Base-by-base conservation (phyloP, 2,329 filamentous ascomycete genomes). In the Aspergillus quadrilineatus region DNA sequence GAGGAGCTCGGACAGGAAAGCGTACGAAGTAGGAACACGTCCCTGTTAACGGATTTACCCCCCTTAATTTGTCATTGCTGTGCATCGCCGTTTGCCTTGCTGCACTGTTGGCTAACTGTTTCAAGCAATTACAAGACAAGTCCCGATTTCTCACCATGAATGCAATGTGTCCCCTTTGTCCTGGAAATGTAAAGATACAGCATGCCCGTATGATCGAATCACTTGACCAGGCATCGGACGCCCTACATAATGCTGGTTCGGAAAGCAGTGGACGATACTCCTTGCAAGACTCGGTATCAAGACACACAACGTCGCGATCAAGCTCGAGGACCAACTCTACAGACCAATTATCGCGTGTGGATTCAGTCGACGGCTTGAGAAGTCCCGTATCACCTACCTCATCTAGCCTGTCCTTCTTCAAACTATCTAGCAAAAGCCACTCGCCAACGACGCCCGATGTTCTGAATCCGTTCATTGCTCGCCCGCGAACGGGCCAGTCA, bases 151-250 rank as follows among this genome's bases (percentile, higher is more conserved):
- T 67, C 7, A 56, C 47, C 2, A 46, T 66, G 41, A 63, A 71
- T 52, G 61, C 70, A 6, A 50, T 55, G 15, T 74, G 71, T 52
- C 71, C 71, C 10, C 63, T 71, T 15, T 73, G 71, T 51, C 60
- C 64, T 6, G 60, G 62, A 44, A 65, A 62, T 14, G 65, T 65
- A 4, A 68, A 62, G 44, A 70, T 73, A 53, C 71, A 71, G 26
- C 64, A 61, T 49, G 70, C 69, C 42, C 70, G 71, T 7, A 63
- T 73, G 42, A 65, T 73, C n/a, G 69, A 74, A 53, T 66, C 68
- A 8, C 63, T 72, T 8, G 67, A 68, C 41, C 63, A 65, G 14
- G 42, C 67, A n/a, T 44, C 65, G 15, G 63, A 56, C 51, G 55
- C 64, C 6, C 51, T 69, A 4, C 61, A 68, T 22, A 41, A 55